phyloP scores from a whole-genome alignment of 2,329 filamentous ascomycete species.

The Aspergillus terreus region DNA sequence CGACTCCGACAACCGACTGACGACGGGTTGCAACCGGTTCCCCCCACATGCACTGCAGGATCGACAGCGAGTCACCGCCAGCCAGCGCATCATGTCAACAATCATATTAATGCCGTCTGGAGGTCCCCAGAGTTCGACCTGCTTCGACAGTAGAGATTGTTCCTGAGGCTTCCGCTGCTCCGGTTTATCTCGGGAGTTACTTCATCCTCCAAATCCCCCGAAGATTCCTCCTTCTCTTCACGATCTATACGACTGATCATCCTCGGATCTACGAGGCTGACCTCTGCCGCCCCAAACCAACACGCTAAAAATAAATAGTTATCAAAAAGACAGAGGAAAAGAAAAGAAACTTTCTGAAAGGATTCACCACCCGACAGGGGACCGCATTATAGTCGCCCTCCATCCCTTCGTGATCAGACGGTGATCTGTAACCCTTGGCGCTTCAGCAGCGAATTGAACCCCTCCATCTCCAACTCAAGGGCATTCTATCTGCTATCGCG shows the following conservation, averaged over 20 bases:
- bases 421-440: conserved; percentile 25
- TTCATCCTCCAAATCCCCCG: neutral
- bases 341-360: neutral
- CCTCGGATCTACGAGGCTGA: too few species aligned
- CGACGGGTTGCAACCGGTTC: too few species aligned
- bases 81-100: conserved; percentile 19
- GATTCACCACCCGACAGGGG: conserved; percentile 1
- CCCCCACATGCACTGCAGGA: neutral
- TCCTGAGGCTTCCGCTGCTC: neutral
- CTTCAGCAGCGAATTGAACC: conserved; percentile 17
- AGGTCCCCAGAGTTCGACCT: neutral
- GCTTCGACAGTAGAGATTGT: neutral
- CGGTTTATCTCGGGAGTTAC: neutral
- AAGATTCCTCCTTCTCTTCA: too few species aligned
- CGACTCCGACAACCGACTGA: too few species aligned
- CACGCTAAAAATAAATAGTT: neutral
- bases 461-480: conserved; percentile 1
- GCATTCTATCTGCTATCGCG: neutral
- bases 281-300: neutral
- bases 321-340: neutral
- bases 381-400: neutral
- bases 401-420: conserved; percentile 3
- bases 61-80: conserved; percentile 20
- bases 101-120: neutral
- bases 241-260: too few species aligned